Evolutionary conservation across 176 grass and related monocot genomes (phyloP), one percentile per base, ranked within the genome.

Genomic region (Canna indica): DNA sequence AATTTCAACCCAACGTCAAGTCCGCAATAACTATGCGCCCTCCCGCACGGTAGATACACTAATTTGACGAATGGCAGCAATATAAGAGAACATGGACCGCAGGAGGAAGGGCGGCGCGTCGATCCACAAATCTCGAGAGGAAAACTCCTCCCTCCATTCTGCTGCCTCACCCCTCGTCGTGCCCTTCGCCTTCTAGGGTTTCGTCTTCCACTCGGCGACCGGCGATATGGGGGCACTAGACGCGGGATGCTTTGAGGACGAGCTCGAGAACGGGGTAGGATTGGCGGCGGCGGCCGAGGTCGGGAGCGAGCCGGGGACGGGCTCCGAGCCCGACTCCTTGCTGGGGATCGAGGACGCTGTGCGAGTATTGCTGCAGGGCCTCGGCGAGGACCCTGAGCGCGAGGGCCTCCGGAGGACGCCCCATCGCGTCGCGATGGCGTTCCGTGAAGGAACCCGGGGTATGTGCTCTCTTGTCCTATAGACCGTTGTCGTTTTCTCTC

Each of bases 351-450:
- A 75, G 34, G 82, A 81, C 33, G 86, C 90, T 30, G 90, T 93
- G 74, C 67, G 84, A 54, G 61, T 70, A 60, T 72, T 99, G 72
- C 76, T 93, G 70, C 36, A 73, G 32, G 94, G 94, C 42, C 86
- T 99, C 69, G 94, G 89, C 67, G 94, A 99, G 84, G 94, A 99
- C 74, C 79, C 69, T 20, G 78, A 82, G 47, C 69, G 89, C 31
- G 94, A 92, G 57, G 94, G 94, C 20, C 76, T 92, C 56, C 76
- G 81, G 63, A 59, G 75, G 75, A 92, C 89, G 48, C 94, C 94
- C 44, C 88, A 87, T 77, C 95, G 90, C 61, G 95, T 99, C 36
- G 86, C 95, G 69, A 99, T 93, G 84, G 95, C 95, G 72, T 93
- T 99, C 77, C 87, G 82, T 67, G 90, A 99, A 34, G 95, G 95